Base-by-base conservation (phyloP, 2,329 filamentous ascomycete species). In the Xylariaceae sp. region DNA sequence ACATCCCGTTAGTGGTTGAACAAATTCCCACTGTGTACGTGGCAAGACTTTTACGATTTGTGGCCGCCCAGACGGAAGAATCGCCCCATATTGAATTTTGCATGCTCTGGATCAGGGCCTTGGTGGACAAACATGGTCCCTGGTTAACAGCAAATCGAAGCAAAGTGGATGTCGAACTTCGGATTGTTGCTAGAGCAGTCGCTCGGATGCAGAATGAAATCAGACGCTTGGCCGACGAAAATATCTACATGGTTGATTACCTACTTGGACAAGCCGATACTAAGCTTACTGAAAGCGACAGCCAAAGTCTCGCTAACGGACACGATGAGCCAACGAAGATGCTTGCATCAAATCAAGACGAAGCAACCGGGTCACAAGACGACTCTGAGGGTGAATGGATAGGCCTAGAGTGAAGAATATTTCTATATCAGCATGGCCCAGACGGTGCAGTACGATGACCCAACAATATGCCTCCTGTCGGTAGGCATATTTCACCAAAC, bases 31-130 rank as follows among this genome's bases (percentile, higher is more conserved):
- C 84, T 0, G 90, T 97, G 24, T 99, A 99, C 73, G 87, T 99
- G 5, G 86, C 90, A 24, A 86, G 91, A 3, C 79, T 98, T 11
- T 80, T 99, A 46, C 89, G 92, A 41, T 96, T 96, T 64, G 89
- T 98, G 6, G 92, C 92, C 2, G 83, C 89, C 8, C 91, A 96
- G 69, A 90, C 91, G 1, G 94, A 98, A 67, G 87, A 94, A 70
- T 93, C 89, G 2, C 94, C 93, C 1, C 94, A 97, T 78, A 83
- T 99, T 4, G 95, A 99, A 76, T 96, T 98, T 75, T 96, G 95
- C 68, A 78, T 99, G 40, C 78, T 94, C 7, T 99, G 95, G 95
- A 90, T 97, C 69, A 91, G 95, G 73, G 87, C 91, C 1, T 76
- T 89, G 29, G 80, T 98, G 56, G 89, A 90, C 67, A 87, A 87